Conservation (phyloP, 495 filamentous ascomycete species). For the Acidomyces sp. region DNA sequence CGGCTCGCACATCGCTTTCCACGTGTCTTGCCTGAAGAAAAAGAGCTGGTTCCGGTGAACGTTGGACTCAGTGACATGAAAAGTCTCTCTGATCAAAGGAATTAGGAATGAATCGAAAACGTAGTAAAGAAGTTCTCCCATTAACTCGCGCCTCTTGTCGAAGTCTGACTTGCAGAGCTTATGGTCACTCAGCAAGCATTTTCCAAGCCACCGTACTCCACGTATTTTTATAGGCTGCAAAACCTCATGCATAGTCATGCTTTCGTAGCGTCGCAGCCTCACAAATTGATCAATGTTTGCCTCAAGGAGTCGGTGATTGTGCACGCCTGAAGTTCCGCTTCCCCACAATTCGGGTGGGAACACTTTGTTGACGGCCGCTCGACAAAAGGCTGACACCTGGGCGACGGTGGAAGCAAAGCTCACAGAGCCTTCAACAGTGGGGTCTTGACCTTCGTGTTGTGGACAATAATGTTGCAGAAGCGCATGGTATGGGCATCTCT, state of each 20-base stretch:
- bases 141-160: conserved; percentile 63
- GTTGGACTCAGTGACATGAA: conserved; percentile 88
- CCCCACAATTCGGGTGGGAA: conserved; percentile 73
- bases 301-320: conserved; percentile 50
- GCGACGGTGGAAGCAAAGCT: conserved; percentile 47
- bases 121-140: conserved; percentile 81
- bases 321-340: conserved; percentile 32
- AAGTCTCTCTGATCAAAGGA: conserved; percentile 73
- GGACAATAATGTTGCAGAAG: conserved; percentile 77
- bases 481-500: conserved; percentile 60
- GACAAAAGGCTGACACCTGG: conserved; percentile 77
- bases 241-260: conserved; percentile 62
- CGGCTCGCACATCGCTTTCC: conserved; percentile 63
- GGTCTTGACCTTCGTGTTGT: background rate
- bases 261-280: conserved; percentile 66
- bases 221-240: conserved; percentile 61
- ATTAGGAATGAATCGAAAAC: conserved; percentile 83
- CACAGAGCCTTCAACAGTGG: background rate
- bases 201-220: conserved; percentile 57
- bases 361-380: conserved; percentile 58
- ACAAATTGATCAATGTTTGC: conserved; percentile 64
- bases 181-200: conserved; percentile 28
- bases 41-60: conserved; percentile 69
- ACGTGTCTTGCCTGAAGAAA: conserved; percentile 90
- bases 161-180: conserved; percentile 60